Percentiles rank a stretch among this genome's conserved stretches.
Evolutionary conservation across 257 asterid species (phyloP).

Genomic region (Ehretia macrophylla): DNA sequence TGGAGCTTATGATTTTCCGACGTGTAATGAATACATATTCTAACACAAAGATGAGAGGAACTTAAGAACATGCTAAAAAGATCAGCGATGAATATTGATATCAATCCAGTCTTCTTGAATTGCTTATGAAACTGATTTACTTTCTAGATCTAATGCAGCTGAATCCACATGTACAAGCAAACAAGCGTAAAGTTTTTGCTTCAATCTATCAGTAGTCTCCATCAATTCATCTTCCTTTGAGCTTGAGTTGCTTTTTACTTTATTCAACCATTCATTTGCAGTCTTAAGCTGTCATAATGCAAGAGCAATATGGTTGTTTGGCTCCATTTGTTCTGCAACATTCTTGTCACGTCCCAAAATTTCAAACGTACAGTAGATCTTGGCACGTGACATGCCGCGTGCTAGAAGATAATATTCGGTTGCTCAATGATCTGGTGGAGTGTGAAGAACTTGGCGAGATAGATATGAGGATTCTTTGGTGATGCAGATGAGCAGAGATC

Average conservation of each 20-base stretch:
- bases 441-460: conserved; percentile 60
- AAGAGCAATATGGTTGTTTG: conserved; percentile 56
- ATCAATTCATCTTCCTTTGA: conserved; percentile 31
- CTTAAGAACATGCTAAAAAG: no score
- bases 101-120: no score
- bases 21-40: no score
- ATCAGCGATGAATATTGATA: no score
- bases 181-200: conserved; percentile 72
- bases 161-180: conserved; percentile 77
- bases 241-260: conserved; percentile 27
- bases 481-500: conserved; percentile 70
- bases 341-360: no score
- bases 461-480: conserved; percentile 61
- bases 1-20: no score
- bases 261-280: conserved; percentile 77
- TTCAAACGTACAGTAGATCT: no score
- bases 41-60: no score
- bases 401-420: conserved; percentile 27
- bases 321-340: conserved; percentile 24
- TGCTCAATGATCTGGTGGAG: conserved; percentile 67
- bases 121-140: neutral
- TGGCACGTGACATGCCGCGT: no score
- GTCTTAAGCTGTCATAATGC: conserved; percentile 72
- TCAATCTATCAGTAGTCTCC: conserved; percentile 56
- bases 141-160: conserved; percentile 77